Percentiles rank a stretch among this genome's conserved stretches.
Conservation (phyloP, 805 yeast species). For the Metschnikowia similis region DNA sequence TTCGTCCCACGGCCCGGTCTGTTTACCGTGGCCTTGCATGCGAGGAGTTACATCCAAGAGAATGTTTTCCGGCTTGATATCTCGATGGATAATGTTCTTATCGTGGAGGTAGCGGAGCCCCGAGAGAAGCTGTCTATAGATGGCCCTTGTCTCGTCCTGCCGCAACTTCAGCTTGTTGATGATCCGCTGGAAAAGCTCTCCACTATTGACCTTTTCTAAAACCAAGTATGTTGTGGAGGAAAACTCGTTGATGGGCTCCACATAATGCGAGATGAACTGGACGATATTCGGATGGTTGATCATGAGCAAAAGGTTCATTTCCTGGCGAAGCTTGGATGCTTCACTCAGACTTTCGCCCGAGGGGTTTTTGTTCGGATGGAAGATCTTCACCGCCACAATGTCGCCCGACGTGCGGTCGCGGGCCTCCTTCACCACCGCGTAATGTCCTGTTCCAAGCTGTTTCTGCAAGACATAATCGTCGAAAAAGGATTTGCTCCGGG, state of each 20-base stretch:
- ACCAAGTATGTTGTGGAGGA: conserved; percentile 57
- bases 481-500: conserved; percentile 41
- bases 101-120: conserved; percentile 39
- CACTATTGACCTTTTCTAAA: conserved; percentile 68
- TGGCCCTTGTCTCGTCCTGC: conserved; percentile 57
- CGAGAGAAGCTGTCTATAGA: conserved; percentile 46
- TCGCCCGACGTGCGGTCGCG: conserved; percentile 53
- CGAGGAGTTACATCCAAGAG: conserved; percentile 49
- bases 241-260: conserved; percentile 49
- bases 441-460: conserved; percentile 72
- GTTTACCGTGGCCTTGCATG: conserved; percentile 20
- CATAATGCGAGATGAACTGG: conserved; percentile 54
- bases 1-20: conserved; percentile 55
- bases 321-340: conserved; percentile 50
- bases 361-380: conserved; percentile 46
- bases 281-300: conserved; percentile 71
- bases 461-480: conserved; percentile 55
- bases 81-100: conserved; percentile 41
- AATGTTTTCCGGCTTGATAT: conserved; percentile 44
- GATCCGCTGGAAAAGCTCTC: conserved; percentile 71
- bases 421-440: conserved; percentile 77
- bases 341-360: conserved; percentile 24
- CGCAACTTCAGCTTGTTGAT: conserved; percentile 58
- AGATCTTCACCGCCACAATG: conserved; percentile 69
- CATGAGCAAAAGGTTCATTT: conserved; percentile 59